Base-by-base conservation (phyloP, 179 eudicot species). In the Camellia oleifera region DNA sequence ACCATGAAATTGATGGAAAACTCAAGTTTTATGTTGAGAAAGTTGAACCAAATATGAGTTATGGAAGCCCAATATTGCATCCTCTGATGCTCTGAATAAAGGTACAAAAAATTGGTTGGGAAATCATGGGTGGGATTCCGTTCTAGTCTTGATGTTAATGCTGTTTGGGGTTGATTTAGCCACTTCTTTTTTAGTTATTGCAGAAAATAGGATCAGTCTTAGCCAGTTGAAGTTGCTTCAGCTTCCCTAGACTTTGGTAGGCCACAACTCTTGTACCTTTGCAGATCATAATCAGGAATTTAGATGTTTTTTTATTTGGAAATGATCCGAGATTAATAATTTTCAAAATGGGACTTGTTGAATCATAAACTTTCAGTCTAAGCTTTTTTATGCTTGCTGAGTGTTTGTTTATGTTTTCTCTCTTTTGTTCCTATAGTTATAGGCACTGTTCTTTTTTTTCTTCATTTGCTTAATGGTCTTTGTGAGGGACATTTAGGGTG, bases 401-500 rank as follows among this genome's bases (percentile, higher is more conserved):
- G 45, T 40, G 48, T 56, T 75, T 54, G 6, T 18, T 42, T 44
- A 44, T 60, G 7, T 75, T 42, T 3, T 7, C 57, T 57, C 12
- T 46, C 20, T 20, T 23, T 73, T 44, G 4, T 66, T 78, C 64
- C 75, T 83, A 50, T 77, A 85, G 20, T 14, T 40, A 4, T 63
- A 64, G 15, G 11, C 10, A 9, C 42, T 15, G 15, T 45, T 62
- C 15, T 45, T 44, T 46, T 20, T 64, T 32, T 40, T n/a, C 15
- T n/a, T 9, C 17, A 8, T 74, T 40, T 26, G 10, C 17, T 6
- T 61, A 61, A 61, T 61, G 20, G 65, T 61, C 6, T 61, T 61
- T 17, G 20, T 17, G 18, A 5, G 65, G 4, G 20, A 14, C 23
- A 45, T 44, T 45, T 3, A 54, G 58, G 6, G 54, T 52, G 6